Evolutionary conservation across 257 asterid species (phyloP).

Genomic region (Apocynum venetum): DNA sequence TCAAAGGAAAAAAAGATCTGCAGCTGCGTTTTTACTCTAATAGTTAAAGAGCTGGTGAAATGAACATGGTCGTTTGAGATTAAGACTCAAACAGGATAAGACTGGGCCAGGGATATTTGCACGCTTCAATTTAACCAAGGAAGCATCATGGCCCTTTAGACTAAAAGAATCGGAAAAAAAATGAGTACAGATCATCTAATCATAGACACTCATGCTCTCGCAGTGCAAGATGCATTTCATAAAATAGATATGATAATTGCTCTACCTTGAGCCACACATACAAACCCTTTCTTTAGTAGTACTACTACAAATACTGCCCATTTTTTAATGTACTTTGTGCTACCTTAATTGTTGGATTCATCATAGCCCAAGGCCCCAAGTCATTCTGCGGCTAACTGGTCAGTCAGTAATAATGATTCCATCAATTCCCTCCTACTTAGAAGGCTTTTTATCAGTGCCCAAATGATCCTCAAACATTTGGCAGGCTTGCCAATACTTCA

Average conservation of each 20-base stretch:
- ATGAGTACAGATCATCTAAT: slow-evolving; percentile 16
- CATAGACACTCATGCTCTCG: slow-evolving; percentile 10
- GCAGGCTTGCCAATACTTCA: neutral
- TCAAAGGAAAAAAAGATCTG: no score
- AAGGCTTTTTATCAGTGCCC: slow-evolving; percentile 11
- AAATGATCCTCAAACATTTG: neutral
- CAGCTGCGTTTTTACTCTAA: neutral
- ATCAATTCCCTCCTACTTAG: slow-evolving; percentile 9
- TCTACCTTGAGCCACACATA: slow-evolving; percentile 2
- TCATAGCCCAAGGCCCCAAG: slow-evolving; percentile 13
- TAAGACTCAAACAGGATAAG: neutral
- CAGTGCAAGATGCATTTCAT: neutral
- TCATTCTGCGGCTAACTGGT: slow-evolving; percentile 8
- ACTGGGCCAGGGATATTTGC: slow-evolving; percentile 22
- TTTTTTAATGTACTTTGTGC: slow-evolving; percentile 5
- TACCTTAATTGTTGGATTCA: slow-evolving; percentile 10
- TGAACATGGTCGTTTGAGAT: neutral
- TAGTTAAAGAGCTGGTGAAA: neutral
- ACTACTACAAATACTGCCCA: neutral
- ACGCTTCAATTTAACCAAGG: slow-evolving; percentile 17
- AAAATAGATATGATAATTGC: neutral
- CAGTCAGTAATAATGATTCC: slow-evolving; percentile 14
- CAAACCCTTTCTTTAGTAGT: neutral
- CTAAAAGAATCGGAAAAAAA: neutral
- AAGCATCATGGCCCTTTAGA: slow-evolving; percentile 19